Evolutionary conservation across 192 early-diverging fungal species (phyloP).

Genomic region (Entomortierella beljakovae): DNA sequence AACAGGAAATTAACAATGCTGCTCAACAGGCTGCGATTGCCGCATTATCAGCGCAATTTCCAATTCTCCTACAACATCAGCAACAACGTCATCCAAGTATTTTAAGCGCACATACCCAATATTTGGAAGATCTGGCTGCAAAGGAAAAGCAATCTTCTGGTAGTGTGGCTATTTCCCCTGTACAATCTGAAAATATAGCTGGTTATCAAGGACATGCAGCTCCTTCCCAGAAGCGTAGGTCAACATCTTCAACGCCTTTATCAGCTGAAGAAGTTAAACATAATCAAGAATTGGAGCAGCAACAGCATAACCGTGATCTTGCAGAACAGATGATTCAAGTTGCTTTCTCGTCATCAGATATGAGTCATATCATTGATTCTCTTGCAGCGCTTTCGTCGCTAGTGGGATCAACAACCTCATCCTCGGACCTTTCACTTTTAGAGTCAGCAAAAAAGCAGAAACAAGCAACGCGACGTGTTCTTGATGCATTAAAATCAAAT

Average conservation of each 20-base stretch:
- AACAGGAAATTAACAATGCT: conserved; percentile 40
- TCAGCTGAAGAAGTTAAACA: background rate
- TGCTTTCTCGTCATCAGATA: conserved; percentile 36
- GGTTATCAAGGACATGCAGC: too few species aligned
- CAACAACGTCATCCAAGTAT: conserved; percentile 13
- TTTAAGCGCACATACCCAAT: too few species aligned
- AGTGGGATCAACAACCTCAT: background rate
- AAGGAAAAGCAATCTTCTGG: too few species aligned
- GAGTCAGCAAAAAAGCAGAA: conserved; percentile 15
- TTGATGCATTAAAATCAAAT: conserved; percentile 25
- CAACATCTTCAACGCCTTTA: background rate
- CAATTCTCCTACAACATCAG: conserved; percentile 33
- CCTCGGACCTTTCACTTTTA: background rate
- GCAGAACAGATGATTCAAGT: conserved; percentile 46
- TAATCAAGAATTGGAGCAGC: conserved; percentile 34
- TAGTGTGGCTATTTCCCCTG: too few species aligned
- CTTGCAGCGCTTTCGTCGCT: conserved; percentile 1
- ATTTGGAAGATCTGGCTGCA: too few species aligned
- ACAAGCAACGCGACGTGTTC: conserved; percentile 29
- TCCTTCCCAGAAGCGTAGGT: background rate
- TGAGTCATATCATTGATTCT: conserved; percentile 9
- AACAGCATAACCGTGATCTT: conserved; percentile 39
- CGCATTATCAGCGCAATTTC: conserved; percentile 38
- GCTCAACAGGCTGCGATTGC: conserved; percentile 51
- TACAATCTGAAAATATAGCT: too few species aligned